Percentiles rank a stretch among this genome's conserved stretches.
These are phyloP conservation scores for Pleomassaria siparia DNA, from an alignment of 2,329 filamentous ascomycete genomes.

Conservation along the genomic window DNA sequence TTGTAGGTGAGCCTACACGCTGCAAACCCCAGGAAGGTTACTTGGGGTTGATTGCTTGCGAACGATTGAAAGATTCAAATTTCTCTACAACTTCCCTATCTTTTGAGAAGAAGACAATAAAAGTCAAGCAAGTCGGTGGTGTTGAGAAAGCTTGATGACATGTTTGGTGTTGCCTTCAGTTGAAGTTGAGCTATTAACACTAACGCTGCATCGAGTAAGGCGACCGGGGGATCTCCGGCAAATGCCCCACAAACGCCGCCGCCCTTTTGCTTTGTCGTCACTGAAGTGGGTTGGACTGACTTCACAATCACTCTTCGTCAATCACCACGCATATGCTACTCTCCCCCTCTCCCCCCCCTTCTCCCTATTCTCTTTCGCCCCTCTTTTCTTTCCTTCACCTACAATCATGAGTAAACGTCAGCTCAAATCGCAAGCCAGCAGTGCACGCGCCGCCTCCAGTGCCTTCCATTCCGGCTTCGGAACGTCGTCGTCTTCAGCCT, in stretches of 20 bases:
- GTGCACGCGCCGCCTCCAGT: constrained; percentile 58
- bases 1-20: neutral
- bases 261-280: constrained; percentile 9
- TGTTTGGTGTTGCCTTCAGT: constrained; percentile 8
- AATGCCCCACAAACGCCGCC: constrained; percentile 3
- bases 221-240: constrained; percentile 3
- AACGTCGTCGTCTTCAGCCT: constrained; percentile 35
- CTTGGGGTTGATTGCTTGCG: neutral
- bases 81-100: neutral
- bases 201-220: neutral
- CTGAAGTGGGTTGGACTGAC: too few relatives aligned
- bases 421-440: constrained; percentile 65
- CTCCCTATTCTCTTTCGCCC: constrained; percentile 7
- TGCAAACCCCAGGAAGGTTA: neutral
- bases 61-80: neutral
- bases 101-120: neutral
- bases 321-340: neutral
- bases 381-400: constrained; percentile 2
- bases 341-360: constrained; percentile 2
- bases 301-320: constrained; percentile 4
- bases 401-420: constrained; percentile 59
- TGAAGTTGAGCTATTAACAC: constrained; percentile 9
- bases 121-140: neutral
- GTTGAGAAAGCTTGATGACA: neutral
- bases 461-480: constrained; percentile 46